phyloP scores from a whole-genome alignment of 208 protist species.

The Sergeia podlipaevii region DNA sequence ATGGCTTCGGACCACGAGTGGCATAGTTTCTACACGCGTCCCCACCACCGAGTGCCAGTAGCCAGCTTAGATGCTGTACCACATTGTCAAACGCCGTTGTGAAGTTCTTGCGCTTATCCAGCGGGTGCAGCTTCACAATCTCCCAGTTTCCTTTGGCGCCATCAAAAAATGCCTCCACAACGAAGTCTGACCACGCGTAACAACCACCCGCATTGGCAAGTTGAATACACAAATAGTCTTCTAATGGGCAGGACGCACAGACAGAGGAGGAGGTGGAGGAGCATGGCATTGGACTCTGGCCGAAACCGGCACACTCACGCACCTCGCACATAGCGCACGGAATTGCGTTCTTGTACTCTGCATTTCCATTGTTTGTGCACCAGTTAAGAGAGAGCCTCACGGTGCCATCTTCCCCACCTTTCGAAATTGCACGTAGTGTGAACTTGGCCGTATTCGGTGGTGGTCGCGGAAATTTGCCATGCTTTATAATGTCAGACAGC shows the following conservation, averaged over 20 bases:
- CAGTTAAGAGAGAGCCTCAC: constrained; percentile 37
- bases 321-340: constrained; percentile 62
- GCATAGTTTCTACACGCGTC: constrained; percentile 9
- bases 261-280: too few species aligned
- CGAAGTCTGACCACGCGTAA: constrained; percentile 81
- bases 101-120: constrained; percentile 53
- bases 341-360: constrained; percentile 28
- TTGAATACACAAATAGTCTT: constrained; percentile 56
- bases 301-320: constrained; percentile 55
- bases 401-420: constrained; percentile 5
- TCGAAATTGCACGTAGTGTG: constrained; percentile 42
- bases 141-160: constrained; percentile 52
- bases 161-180: constrained; percentile 65
- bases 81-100: constrained; percentile 61
- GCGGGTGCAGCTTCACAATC: constrained; percentile 40
- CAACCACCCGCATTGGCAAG: constrained; percentile 76
- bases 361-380: constrained; percentile 40
- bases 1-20: constrained; percentile 7
- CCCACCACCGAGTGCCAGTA: constrained; percentile 24
- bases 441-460: constrained; percentile 33
- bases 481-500: neutral
- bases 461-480: neutral
- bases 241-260: constrained; percentile 21
- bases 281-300: too few species aligned
- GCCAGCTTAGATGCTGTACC: constrained; percentile 51